Percentiles rank a stretch among this genome's conserved stretches.
phyloP scores from a whole-genome alignment of 2,329 filamentous ascomycete genomes.

The Aaosphaeria arxii region DNA sequence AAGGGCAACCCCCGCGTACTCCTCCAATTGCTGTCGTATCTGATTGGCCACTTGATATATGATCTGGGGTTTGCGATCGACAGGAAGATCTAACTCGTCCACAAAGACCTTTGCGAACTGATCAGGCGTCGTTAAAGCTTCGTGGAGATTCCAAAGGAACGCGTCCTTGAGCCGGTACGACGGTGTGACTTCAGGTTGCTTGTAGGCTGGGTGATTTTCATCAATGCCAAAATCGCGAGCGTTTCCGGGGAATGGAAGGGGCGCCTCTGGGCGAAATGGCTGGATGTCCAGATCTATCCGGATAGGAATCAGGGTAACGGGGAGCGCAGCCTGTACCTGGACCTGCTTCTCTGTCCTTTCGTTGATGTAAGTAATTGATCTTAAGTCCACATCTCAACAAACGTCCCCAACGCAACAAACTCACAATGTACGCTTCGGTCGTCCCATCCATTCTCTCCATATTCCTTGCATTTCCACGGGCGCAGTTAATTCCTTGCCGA shows the following conservation, averaged over 20 bases:
- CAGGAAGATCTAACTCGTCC: conserved; percentile 88
- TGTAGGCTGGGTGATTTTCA: conserved; percentile 73
- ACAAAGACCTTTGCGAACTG: conserved; percentile 90
- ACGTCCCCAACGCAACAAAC: conserved; percentile 16
- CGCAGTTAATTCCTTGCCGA: conserved; percentile 75
- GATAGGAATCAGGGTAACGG: conserved; percentile 89
- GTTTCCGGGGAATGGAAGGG: conserved; percentile 63
- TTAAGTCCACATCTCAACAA: not conserved
- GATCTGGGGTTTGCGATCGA: conserved; percentile 59
- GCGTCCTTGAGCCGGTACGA: conserved; percentile 88
- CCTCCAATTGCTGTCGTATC: conserved; percentile 91
- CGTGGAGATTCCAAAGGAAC: conserved; percentile 98
- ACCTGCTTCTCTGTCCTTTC: conserved; percentile 58
- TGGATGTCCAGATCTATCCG: conserved; percentile 93
- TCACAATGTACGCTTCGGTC: conserved; percentile 52
- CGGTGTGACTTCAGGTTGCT: conserved; percentile 72
- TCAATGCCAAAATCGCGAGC: conserved; percentile 60
- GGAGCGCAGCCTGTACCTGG: conserved; percentile 68
- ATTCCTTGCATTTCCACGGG: conserved; percentile 87
- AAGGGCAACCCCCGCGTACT: conserved; percentile 90
- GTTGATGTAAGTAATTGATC: not conserved
- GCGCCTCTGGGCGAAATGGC: conserved; percentile 65
- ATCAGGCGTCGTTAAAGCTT: conserved; percentile 89
- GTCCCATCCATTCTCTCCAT: conserved; percentile 94
- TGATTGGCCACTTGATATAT: conserved; percentile 85